phyloP scores from a whole-genome alignment of 176 grass and related monocot genomes.

The Oryza brachyantha region DNA sequence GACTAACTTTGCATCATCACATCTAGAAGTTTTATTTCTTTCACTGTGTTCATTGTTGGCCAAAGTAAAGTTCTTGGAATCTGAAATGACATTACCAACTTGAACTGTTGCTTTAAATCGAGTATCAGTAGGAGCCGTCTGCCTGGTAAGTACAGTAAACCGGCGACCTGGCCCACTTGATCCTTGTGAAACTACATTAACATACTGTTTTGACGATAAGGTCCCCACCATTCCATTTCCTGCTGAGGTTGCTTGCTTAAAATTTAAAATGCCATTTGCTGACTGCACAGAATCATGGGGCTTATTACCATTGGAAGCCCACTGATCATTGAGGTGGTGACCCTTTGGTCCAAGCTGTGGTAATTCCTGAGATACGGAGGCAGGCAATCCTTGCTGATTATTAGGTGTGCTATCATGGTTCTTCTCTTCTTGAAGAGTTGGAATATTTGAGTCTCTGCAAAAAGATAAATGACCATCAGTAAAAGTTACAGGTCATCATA shows the following conservation, averaged over 20 bases:
- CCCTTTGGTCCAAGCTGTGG: slow-evolving; percentile 21
- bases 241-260: slow-evolving; percentile 22
- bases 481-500: not conserved
- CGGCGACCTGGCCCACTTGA: slow-evolving; percentile 24
- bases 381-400: slow-evolving; percentile 20
- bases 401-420: slow-evolving; percentile 25
- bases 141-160: slow-evolving; percentile 49
- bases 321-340: slow-evolving; percentile 6
- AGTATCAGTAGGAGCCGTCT: slow-evolving; percentile 20
- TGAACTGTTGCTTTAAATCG: slow-evolving; percentile 36
- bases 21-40: slow-evolving; percentile 4
- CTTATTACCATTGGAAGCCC: slow-evolving; percentile 34
- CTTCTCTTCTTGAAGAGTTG: not conserved
- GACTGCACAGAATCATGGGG: slow-evolving; percentile 20
- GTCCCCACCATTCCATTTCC: slow-evolving; percentile 33
- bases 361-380: slow-evolving; percentile 22
- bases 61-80: slow-evolving; percentile 18
- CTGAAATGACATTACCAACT: not conserved
- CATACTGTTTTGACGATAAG: slow-evolving; percentile 35
- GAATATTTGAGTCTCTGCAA: slow-evolving; percentile 35
- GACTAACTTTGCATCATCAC: slow-evolving; percentile 14
- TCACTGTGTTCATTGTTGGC: slow-evolving; percentile 8
- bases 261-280: slow-evolving; percentile 30
- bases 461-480: slow-evolving; percentile 13
- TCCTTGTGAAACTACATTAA: slow-evolving; percentile 40